A percentile compares a stretch with the other conserved stretches of the same genome.
phyloP scores from a whole-genome alignment of 192 early-diverging fungal genomes.

The Gryganskiella cystojenkinii region DNA sequence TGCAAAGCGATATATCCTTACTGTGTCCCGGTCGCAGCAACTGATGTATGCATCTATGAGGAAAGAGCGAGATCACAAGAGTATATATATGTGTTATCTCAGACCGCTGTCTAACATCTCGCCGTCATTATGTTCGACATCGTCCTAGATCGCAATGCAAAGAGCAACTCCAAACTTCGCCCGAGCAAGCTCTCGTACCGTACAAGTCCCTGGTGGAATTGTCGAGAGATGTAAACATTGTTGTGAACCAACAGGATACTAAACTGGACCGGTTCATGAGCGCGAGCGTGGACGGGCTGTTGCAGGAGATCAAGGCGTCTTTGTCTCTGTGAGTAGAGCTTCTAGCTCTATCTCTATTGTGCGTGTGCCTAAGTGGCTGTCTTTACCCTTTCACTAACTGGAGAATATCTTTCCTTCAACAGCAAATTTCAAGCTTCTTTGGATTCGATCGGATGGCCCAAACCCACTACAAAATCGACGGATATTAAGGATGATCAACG shows the following conservation, averaged over 20 bases:
- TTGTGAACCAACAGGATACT: constrained; percentile 12
- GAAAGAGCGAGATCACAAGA: too few species aligned
- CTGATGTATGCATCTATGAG: too few species aligned
- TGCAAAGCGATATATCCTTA: constrained; percentile 56
- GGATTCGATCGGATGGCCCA: constrained; percentile 58
- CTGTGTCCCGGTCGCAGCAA: constrained; percentile 52
- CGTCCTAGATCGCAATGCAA: constrained; percentile 33
- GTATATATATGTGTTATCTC: too few species aligned
- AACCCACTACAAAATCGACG: constrained; percentile 28
- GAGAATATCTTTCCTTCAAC: not conserved
- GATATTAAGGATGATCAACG: constrained; percentile 17
- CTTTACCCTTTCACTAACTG: too few species aligned
- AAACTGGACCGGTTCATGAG: constrained; percentile 51
- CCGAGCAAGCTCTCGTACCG: constrained; percentile 52
- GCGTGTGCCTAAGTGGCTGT: too few species aligned
- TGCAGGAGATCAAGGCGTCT: constrained; percentile 56
- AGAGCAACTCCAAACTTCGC: constrained; percentile 46
- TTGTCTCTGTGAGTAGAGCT: constrained; percentile 61
- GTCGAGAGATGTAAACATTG: constrained; percentile 27
- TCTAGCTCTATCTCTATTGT: too few species aligned
- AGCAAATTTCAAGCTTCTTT: constrained; percentile 55
- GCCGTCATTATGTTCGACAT: not conserved
- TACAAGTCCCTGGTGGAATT: constrained; percentile 55
- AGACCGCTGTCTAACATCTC: too few species aligned
- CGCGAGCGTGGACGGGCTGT: constrained; percentile 42